Evolutionary conservation across 2,329 filamentous ascomycete species (phyloP), one percentile per base, ranked within the genome.

Genomic region (Venturia effusa): DNA sequence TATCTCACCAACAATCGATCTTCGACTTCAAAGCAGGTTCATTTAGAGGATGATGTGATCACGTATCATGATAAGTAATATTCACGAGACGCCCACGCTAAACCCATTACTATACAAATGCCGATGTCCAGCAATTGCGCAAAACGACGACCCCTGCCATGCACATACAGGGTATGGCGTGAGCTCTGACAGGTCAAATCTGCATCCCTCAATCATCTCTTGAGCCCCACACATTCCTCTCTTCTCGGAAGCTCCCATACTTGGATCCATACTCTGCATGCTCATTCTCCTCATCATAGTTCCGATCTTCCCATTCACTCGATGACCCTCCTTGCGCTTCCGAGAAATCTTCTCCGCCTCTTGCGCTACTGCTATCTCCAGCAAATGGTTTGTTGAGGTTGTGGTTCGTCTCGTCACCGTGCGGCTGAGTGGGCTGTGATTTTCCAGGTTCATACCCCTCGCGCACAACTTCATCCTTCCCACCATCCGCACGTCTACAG

Each of bases 361-460:
- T 69, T 13, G 72, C 72, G 32, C 77, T 74, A 27, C 74, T 73
- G 48, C 74, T 74, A 15, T 77, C 75, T n/a, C 71, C 76, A 5
- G 78, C 72, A 64, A 80, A 79, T 0, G 78, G 74, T n/a, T 72
- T 73, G 61, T 76, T 72, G 1, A 80, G 72, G 39, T 77, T 78
- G 68, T 81, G 79, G 27, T 71, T 71, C 8, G 70, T 67, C 61
- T 80, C 78, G 1, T 75, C 71, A 59, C 79, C 74, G 54, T 77
- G 74, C 13, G 74, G 70, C 63, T 78, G 74, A 1, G 76, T 71
- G 1, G 63, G 64, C 10, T 32, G 40, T 17, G 24, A 37, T 55
- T 74, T 68, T 63, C 82, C 79, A 4, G 78, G 82, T 61, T 83
- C 80, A 69, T 81, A 84, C 5, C 82, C 83, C 71, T 81, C 78